Base-by-base conservation (phyloP, 2,329 filamentous ascomycete genomes). In the Septoria petroselini region DNA sequence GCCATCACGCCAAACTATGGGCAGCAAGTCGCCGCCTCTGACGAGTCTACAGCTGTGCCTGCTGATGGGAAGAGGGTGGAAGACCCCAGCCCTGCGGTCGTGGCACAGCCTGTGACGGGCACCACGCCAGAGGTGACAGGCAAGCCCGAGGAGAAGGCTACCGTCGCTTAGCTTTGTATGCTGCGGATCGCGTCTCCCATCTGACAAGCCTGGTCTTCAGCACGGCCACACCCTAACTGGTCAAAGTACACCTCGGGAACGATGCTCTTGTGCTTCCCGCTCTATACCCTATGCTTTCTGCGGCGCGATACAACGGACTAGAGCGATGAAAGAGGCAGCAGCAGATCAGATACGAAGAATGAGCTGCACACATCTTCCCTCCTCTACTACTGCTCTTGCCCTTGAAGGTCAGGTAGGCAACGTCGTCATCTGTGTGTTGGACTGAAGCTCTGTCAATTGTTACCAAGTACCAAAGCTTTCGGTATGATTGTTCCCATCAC, bases 1-100 rank as follows among this genome's bases (percentile, higher is more conserved):
- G 72, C 41, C 41, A 69, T 67, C 68, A 75, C 67, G 37, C 65
- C 73, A 54, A 69, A 65, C 42, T 67, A 73, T 46, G 59, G n/a
- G n/a, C n/a, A n/a, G 43, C 14, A 33, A 37, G 11, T 46, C 8
- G 41, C 27, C 6, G 25, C 37, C n/a, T 23, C 31, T 14, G 21
- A 38, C 12, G 39, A 34, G 39, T 25, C 14, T 21, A 21, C 43
- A 33, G 27, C 23, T 41, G 29, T 11, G 12, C 19, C 34, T 19
- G 25, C 23, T 7, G 25, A 29, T 8, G 33, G 25, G 12, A 39
- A 40, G 31, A 50, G 44, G 12, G 31, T 23, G 9, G 45, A 48
- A 14, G 40, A 44, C 25, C 27, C 23, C 7, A 38, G 23, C 18
- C 11, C 27, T 17, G 40, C 33, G 3, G 38, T 41, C 17, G 30